Evolutionary conservation across 2,329 filamentous ascomycete species (phyloP).

Genomic region (Rhexocercosporidium sp.): DNA sequence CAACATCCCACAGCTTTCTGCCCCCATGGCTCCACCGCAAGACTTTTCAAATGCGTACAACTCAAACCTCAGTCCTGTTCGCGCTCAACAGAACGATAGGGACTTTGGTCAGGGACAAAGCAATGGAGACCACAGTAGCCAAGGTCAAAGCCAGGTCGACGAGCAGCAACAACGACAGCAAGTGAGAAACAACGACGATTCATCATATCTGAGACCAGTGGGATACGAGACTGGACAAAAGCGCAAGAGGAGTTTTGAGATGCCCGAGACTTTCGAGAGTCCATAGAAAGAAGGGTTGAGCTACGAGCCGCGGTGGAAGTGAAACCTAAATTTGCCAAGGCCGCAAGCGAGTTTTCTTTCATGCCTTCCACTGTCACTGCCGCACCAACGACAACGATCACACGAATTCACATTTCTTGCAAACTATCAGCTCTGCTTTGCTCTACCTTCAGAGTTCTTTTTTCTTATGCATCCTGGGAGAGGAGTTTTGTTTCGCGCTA

Average conservation of each 20-base stretch:
- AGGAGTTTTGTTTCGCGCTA: slow-evolving; percentile 4
- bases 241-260: slow-evolving; percentile 39
- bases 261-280: slow-evolving; percentile 35
- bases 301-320: background rate
- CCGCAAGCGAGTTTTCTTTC: slow-evolving; percentile 4
- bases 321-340: slow-evolving; percentile 5
- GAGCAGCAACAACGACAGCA: slow-evolving; percentile 35
- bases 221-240: slow-evolving; percentile 39
- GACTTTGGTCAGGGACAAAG: slow-evolving; percentile 29
- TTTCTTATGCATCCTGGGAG: background rate
- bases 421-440: background rate
- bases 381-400: background rate
- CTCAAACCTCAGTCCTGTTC: slow-evolving; percentile 20
- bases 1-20: slow-evolving; percentile 59
- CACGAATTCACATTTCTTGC: background rate
- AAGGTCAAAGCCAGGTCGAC: slow-evolving; percentile 28
- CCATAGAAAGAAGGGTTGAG: slow-evolving; percentile 18
- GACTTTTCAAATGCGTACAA: slow-evolving; percentile 43
- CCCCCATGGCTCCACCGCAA: slow-evolving; percentile 57
- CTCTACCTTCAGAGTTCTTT: background rate
- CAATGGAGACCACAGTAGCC: slow-evolving; percentile 29
- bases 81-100: slow-evolving; percentile 9
- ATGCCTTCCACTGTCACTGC: background rate
- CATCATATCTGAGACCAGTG: slow-evolving; percentile 33
- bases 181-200: slow-evolving; percentile 32